phyloP scores from a whole-genome alignment of 768 basidiomycete species.

The Leucogyrophana mollusca region DNA sequence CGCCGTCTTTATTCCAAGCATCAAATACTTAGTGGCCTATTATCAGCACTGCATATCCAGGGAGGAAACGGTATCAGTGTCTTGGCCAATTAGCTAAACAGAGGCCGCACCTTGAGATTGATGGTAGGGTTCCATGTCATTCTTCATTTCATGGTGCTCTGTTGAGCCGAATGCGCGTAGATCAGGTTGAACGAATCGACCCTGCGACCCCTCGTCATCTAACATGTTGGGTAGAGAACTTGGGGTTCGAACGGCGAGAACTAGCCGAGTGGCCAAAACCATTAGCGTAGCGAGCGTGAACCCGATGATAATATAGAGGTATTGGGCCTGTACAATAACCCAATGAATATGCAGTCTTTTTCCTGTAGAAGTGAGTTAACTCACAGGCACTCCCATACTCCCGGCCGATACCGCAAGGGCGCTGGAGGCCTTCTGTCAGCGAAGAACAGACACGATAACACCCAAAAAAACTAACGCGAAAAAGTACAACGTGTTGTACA shows the following conservation, averaged over 20 bases:
- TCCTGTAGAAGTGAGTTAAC: background rate
- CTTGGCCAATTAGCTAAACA: too few relatives aligned
- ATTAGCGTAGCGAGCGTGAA: background rate
- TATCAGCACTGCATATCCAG: too few relatives aligned
- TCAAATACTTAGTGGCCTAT: too few relatives aligned
- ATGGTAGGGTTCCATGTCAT: too few relatives aligned
- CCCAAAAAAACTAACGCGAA: background rate
- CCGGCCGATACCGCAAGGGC: background rate
- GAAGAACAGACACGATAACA: background rate
- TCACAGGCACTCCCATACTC: background rate
- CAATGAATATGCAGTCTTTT: background rate
- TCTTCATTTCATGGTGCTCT: too few relatives aligned
- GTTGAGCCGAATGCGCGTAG: too few relatives aligned
- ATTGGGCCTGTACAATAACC: background rate
- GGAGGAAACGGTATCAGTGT: too few relatives aligned
- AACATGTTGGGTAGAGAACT: too few relatives aligned
- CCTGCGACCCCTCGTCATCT: too few relatives aligned
- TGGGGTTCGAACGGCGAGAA: constrained; percentile 1
- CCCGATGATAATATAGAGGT: background rate
- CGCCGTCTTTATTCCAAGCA: too few relatives aligned
- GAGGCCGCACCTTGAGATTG: too few relatives aligned
- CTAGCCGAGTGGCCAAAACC: background rate
- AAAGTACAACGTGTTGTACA: constrained; percentile 4
- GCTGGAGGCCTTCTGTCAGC: background rate
- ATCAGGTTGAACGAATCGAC: too few relatives aligned